These are phyloP conservation scores for Fusarium bulbicola DNA, from an alignment of 2,329 filamentous ascomycete species.

Conservation along the genomic window DNA sequence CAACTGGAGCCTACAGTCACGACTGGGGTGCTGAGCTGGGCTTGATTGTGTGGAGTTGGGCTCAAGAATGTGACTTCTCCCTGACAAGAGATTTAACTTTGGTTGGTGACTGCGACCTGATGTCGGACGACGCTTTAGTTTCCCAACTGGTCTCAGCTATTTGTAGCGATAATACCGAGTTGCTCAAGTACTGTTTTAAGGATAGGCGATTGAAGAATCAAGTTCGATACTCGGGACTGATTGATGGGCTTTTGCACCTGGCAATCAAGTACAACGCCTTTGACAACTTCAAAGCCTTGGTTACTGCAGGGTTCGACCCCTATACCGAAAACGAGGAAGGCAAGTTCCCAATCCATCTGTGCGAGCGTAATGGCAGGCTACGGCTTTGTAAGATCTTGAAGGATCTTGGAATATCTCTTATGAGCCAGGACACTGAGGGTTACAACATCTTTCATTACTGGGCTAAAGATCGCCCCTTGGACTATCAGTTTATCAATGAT, in stretches of 20 bases:
- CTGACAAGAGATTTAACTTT: not conserved
- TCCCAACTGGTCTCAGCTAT: not conserved
- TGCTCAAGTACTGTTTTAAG: not conserved
- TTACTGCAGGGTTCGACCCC: not conserved
- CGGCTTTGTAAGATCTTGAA: not conserved
- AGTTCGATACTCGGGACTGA: accelerated
- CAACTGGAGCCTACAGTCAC: not conserved
- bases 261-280: not conserved
- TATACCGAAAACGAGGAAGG: not conserved
- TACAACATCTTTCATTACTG: not conserved
- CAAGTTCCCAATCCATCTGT: not conserved
- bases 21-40: not conserved
- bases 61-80: not conserved
- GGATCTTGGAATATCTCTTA: not conserved
- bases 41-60: not conserved
- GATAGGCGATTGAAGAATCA: not conserved
- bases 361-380: not conserved
- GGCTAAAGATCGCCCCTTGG: not conserved
- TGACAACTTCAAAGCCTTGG: not conserved
- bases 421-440: not conserved
- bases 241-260: not conserved
- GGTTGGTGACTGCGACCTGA: not conserved
- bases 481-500: not conserved
- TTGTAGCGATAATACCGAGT: accelerated
- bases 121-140: not conserved